phyloP scores from a whole-genome alignment of 2,329 filamentous ascomycete species.

The Fusarium sp. region DNA sequence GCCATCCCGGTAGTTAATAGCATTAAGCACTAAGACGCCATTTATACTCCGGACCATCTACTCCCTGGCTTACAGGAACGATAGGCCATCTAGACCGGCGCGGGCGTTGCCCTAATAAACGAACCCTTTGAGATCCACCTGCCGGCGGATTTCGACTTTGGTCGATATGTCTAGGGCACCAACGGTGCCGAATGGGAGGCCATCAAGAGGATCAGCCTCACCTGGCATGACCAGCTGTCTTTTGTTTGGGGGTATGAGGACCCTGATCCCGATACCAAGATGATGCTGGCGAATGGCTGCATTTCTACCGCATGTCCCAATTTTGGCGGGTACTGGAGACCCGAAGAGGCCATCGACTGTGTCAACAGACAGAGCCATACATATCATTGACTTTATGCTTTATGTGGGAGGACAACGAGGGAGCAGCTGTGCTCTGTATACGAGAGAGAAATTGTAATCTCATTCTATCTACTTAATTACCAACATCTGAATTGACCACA shows the following conservation, averaged over 20 bases:
- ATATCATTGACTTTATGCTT: neutral
- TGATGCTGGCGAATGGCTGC: neutral
- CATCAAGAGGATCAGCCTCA: rapidly evolving
- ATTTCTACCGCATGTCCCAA: neutral
- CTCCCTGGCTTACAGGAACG: neutral
- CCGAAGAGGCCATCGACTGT: neutral
- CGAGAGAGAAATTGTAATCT: neutral
- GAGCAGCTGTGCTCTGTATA: neutral
- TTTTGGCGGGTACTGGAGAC: neutral
- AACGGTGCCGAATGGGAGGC: neutral
- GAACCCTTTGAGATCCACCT: neutral
- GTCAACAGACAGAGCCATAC: neutral
- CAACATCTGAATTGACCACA: no score
- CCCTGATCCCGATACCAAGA: no score
- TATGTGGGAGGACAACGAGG: neutral
- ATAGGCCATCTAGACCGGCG: neutral
- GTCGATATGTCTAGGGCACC: neutral
- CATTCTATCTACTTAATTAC: neutral
- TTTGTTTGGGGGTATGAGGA: neutral
- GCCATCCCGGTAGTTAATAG: neutral
- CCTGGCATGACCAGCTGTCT: no score
- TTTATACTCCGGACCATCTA: neutral
- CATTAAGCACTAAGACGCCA: neutral
- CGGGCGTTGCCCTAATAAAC: neutral
- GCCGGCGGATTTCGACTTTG: neutral